Base-by-base conservation (phyloP, 768 basidiomycete genomes). In the Mycena floridula region DNA sequence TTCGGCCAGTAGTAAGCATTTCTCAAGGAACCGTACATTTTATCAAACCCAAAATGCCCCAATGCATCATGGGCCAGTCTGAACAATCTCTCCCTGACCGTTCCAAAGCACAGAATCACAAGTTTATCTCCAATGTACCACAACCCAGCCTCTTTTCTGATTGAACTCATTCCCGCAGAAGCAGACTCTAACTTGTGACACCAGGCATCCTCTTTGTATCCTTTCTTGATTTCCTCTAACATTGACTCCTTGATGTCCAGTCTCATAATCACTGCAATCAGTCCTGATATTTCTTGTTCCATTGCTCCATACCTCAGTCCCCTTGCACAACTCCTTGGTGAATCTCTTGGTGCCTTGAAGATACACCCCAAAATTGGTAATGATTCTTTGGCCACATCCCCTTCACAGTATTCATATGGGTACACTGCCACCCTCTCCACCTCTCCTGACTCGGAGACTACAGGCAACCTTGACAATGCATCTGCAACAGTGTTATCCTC, bases 401-500 rank as follows among this genome's bases (percentile, higher is more conserved):
- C n/a, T n/a, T n/a, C n/a, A n/a, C n/a, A n/a, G 37, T n/a, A 39
- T 11, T n/a, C 37, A 12, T 11, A 11, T 22, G 15, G n/a, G 20
- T 39, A 11, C 11, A 18, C 11, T 18, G 12, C 20, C 11, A n/a
- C 37, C n/a, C n/a, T n/a, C n/a, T n/a, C n/a, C n/a, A n/a, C n/a
- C n/a, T n/a, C n/a, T 11, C 21, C 28, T 32, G 24, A 18, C 4
- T 22, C 28, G 26, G 15, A 7, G 11, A 13, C 25, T 23, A 9
- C 11, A 13, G 42, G 44, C 6, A 53, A 25, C 3, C 58, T 44
- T 1, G 63, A 66, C 5, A 69, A 47, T 0, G 61, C 54, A 44
- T 69, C 63, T 0, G 64, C 57, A 2, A 50, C 52, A 8, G 45
- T 43, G 47, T 68, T 65, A 21, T 56, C 49, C 7, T 54, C 49